Base-by-base conservation (phyloP, 306 rosid genomes). In the Neltuma alba region DNA sequence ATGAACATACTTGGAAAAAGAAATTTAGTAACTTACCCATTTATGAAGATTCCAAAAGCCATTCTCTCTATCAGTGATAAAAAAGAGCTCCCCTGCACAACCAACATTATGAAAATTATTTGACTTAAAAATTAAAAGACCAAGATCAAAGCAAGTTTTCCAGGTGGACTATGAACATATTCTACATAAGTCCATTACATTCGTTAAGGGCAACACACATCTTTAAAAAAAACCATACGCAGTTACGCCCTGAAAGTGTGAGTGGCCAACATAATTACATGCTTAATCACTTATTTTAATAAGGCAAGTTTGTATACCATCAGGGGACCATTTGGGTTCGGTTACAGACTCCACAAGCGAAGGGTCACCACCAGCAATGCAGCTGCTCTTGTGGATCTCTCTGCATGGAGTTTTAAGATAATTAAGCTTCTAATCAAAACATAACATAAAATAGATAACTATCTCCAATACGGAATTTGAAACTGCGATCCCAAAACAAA, bases 241-340 rank as follows among this genome's bases (percentile, higher is more conserved):
- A 66, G n/a, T 16, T 52, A 42, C 20, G 57, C 38, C 58, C 63
- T 31, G 12, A 80, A 81, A 72, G 48, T 41, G 58, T 41, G 58
- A 72, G 18, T 55, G 48, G 48, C 36, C 42, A 68, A 64, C 47
- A 70, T 27, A 80, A 76, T 54, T 66, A 66, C 77, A 83, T 20
- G 25, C 38, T 72, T 11, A 58, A n/a, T 41, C 52, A 25, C 66
- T 38, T 71, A 15, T 27, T 18, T 23, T 45, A 55, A 18, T 20
- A 44, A 41, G 75, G 50, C 37, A 68, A 81, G 61, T 63, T 76
- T 80, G 33, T 9, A 48, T 87, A 95, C 99, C 99, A 75, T 74
- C 62, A 23, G 97, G 76, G 31, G 99, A 93, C 99, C 99, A 96
- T 93, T 93, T 93, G 36, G 99, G 99, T 91, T 91, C 99, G 63